These are phyloP conservation scores for Nelumbo lutea DNA, from an alignment of 164 flowering plant species.

Conservation along the genomic window DNA sequence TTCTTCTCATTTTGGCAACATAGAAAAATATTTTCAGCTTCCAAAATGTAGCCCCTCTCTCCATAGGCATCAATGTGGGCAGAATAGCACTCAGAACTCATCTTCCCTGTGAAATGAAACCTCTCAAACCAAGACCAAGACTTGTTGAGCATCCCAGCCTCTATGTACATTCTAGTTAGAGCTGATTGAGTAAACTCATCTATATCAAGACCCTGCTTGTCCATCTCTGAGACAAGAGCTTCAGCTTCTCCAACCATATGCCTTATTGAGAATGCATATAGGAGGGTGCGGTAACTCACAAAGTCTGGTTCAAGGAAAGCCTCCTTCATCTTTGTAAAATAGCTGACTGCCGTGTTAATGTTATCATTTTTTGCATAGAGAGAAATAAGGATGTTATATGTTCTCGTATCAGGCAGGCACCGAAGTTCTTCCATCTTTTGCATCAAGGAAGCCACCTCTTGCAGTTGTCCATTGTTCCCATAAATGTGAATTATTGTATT, in stretches of 20 bases:
- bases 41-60: constrained; percentile 57
- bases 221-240: constrained; percentile 69
- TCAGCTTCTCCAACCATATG: constrained; percentile 78
- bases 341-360: constrained; percentile 49
- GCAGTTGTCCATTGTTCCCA: constrained; percentile 70
- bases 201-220: constrained; percentile 52
- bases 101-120: constrained; percentile 58
- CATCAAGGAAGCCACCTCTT: constrained; percentile 61
- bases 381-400: constrained; percentile 86
- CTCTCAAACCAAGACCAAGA: constrained; percentile 88
- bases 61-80: constrained; percentile 96
- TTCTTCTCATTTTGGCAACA: constrained; percentile 51
- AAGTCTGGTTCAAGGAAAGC: constrained; percentile 57
- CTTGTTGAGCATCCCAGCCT: constrained; percentile 60
- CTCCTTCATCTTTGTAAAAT: constrained; percentile 64
- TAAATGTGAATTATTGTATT: constrained; percentile 90
- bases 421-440: constrained; percentile 70
- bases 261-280: constrained; percentile 82
- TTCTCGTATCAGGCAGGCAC: constrained; percentile 80
- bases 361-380: constrained; percentile 61
- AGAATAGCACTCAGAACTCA: constrained; percentile 85
- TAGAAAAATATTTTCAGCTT: constrained; percentile 72
- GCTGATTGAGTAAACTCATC: constrained; percentile 91
- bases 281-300: constrained; percentile 80
- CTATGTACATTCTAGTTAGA: constrained; percentile 82